A percentile compares a stretch with the other conserved stretches of the same genome.
These are phyloP conservation scores for Lodderomyces oxycetoniae DNA, from an alignment of 1,139 yeast genomes.

Conservation along the genomic window DNA sequence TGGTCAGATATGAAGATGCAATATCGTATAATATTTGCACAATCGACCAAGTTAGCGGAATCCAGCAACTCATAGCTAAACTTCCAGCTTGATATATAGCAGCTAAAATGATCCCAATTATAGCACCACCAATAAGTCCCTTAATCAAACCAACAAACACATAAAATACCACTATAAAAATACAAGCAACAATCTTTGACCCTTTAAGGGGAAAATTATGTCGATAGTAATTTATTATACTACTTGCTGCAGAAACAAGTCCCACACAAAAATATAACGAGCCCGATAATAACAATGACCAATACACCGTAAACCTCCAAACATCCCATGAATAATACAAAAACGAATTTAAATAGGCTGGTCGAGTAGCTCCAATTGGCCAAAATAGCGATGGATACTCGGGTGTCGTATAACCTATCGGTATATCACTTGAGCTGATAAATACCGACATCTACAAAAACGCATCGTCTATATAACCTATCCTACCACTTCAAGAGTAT, in stretches of 20 bases:
- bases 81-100: constrained; percentile 75
- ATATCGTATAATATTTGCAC: constrained; percentile 63
- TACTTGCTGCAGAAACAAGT: constrained; percentile 48
- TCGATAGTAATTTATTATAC: constrained; percentile 21
- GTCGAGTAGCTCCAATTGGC: constrained; percentile 51
- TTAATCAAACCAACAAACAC: constrained; percentile 53
- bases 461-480: too few relatives aligned
- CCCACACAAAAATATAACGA: constrained; percentile 67
- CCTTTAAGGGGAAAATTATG: constrained; percentile 16
- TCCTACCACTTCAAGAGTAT: not conserved
- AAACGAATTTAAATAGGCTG: constrained; percentile 46
- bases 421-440: constrained; percentile 46
- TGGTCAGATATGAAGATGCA: constrained; percentile 54
- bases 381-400: constrained; percentile 75
- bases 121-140: constrained; percentile 67
- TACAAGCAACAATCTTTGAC: constrained; percentile 8
- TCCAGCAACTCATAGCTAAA: constrained; percentile 89
- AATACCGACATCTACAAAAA: constrained; percentile 19
- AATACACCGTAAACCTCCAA: constrained; percentile 78
- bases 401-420: constrained; percentile 80
- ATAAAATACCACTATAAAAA: constrained; percentile 45
- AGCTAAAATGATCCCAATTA: constrained; percentile 58
- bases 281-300: constrained; percentile 71
- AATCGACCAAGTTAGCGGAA: constrained; percentile 78
- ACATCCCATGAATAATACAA: constrained; percentile 69